Conservation (phyloP, 192 early-diverging fungal species). For the Coemansia umbellata region DNA sequence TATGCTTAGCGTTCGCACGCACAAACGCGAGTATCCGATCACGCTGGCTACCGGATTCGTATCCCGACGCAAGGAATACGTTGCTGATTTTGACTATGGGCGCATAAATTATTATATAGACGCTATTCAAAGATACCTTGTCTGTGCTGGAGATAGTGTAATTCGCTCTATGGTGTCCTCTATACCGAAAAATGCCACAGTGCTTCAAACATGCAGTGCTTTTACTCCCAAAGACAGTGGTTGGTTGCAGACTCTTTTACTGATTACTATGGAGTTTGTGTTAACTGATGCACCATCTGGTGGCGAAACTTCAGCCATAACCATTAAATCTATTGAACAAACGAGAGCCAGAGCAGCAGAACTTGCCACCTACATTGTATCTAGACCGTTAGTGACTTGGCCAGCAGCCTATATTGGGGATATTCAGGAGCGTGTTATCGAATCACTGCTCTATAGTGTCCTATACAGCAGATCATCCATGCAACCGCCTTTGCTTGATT, state of each 20-base stretch:
- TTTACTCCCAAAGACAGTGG: not conserved
- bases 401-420: constrained; percentile 8
- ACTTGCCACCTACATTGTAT: constrained; percentile 13
- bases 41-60: constrained; percentile 12
- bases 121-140: constrained; percentile 24
- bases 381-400: constrained; percentile 18
- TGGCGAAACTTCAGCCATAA: not conserved
- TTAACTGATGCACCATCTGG: constrained; percentile 18
- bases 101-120: constrained; percentile 26
- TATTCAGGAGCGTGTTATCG: constrained; percentile 18
- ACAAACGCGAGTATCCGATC: not conserved
- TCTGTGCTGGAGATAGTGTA: constrained; percentile 10
- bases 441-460: constrained; percentile 32
- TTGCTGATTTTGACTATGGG: constrained; percentile 17
- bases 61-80: constrained; percentile 24
- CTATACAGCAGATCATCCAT: constrained; percentile 17
- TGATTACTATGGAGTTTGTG: constrained; percentile 20
- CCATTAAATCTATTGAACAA: constrained; percentile 4
- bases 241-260: constrained; percentile 24
- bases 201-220: not conserved
- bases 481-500: constrained; percentile 34
- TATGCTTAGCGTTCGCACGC: constrained; percentile 27
- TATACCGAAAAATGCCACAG: not conserved
- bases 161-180: not conserved
- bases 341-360: constrained; percentile 21